Evolutionary conservation across 257 asterid species (phyloP).

Genomic region (Nicotiana sylvestris): DNA sequence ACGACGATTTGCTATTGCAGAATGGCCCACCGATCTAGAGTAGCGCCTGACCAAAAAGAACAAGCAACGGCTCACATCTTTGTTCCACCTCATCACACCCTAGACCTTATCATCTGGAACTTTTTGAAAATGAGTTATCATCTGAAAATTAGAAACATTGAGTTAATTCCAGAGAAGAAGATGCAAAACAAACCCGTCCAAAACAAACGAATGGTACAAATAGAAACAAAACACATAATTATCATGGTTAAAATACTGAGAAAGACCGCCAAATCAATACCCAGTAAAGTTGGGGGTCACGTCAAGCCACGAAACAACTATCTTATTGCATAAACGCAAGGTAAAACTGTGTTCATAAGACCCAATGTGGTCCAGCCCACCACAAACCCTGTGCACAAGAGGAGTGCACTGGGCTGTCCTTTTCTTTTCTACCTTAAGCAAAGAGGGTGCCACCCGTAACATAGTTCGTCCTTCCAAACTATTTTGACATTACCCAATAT

Average conservation of each 20-base stretch:
- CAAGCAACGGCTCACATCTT: conserved; percentile 28
- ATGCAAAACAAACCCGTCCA: background rate
- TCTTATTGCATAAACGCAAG: too few relatives aligned
- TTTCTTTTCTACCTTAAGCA: too few relatives aligned
- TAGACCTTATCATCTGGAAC: conserved; percentile 3
- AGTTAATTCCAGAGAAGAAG: background rate
- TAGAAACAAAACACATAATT: background rate
- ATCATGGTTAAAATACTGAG: background rate
- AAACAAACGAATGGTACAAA: background rate
- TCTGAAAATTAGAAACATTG: background rate
- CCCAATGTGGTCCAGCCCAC: too few relatives aligned
- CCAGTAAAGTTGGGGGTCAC: background rate
- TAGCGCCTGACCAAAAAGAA: conserved; percentile 31
- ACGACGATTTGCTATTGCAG: conserved; percentile 37
- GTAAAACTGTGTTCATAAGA: too few relatives aligned
- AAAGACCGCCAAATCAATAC: background rate
- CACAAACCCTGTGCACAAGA: too few relatives aligned
- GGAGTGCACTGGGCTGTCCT: too few relatives aligned
- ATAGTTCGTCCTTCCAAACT: too few relatives aligned
- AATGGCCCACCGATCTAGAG: conserved; percentile 35
- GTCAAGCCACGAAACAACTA: background rate
- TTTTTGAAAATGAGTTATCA: background rate
- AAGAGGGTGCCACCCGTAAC: too few relatives aligned
- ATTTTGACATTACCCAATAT: too few relatives aligned
- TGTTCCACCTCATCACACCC: conserved; percentile 38